Evolutionary conservation across 306 rosid species (phyloP), one percentile per base, ranked within the genome.

Genomic region (Vachellia collinsii): DNA sequence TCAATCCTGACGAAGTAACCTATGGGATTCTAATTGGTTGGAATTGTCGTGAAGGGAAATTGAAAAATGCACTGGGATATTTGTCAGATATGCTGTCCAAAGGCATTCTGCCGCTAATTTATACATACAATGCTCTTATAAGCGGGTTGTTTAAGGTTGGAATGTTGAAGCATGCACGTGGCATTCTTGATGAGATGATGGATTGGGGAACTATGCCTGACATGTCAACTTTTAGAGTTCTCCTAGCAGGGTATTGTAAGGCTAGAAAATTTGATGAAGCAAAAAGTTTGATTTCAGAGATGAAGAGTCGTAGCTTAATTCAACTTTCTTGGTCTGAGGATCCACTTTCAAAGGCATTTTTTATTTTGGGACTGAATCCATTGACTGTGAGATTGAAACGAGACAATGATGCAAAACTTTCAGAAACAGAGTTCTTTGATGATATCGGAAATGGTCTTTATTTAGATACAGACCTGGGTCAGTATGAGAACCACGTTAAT

Each of bases 371-470:
- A 43, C 79, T 95, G 58, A 74, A 83, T 72, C 91, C 94, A 54
- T 85, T 81, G 69, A 79, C 83, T 58, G 94, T 93, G 87, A 91
- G 85, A 80, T 74, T 95, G 85, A 95, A 89, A 80, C 85, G 98
- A 79, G 99, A 91, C 83, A 95, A 91, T 77, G 77, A 86, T 48
- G 66, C 50, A 17, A 82, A 61, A 37, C 83, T 89, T 77, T 90
- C 93, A 23, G 88, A 88, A 68, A 77, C 99, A 0, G 94, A 93
- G 85, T 95, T 93, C 86, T 89, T 85, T 48, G 99, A 95, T 77
- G 79, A 81, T 77, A 86, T 93, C 65, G 99, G 99, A 65, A 95
- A 93, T 81, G 97, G 97, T 43, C 98, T 95, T 81, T 95, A 95
- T 87, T 83, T 95, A 82, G 99, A 95, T 77, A 77, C 97, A 0